Percentiles rank a stretch among this genome's conserved stretches.
These are phyloP conservation scores for Linanthus parryae DNA, from an alignment of 148 eudicot species.

Conservation along the genomic window DNA sequence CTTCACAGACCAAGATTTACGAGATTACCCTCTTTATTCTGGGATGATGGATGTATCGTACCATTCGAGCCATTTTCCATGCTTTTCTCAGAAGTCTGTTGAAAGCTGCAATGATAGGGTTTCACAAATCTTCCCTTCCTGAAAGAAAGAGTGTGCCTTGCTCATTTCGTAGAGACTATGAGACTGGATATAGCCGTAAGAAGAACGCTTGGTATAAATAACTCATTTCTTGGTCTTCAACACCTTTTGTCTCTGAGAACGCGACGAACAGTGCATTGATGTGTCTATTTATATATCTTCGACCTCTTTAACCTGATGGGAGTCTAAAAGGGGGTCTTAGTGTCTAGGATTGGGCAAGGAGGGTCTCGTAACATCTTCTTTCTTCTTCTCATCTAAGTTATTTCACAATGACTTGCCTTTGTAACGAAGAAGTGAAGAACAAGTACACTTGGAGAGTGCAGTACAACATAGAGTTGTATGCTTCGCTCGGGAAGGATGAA, in stretches of 20 bases:
- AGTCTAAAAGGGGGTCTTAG: neutral
- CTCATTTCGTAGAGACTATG: neutral
- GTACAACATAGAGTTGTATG: constrained; percentile 3
- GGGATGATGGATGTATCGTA: neutral
- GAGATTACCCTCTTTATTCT: neutral
- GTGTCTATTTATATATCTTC: neutral
- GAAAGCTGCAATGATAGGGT: neutral
- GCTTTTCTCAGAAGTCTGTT: neutral
- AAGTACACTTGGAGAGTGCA: constrained; percentile 1
- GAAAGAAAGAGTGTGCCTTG: neutral
- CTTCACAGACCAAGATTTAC: neutral
- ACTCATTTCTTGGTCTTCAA: neutral
- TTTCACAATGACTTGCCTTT: neutral
- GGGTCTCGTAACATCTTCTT: neutral
- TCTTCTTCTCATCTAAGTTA: neutral
- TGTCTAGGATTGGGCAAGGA: neutral
- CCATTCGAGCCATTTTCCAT: neutral
- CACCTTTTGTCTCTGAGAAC: neutral
- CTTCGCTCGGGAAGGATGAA: neutral
- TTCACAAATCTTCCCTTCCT: neutral
- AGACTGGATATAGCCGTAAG: neutral
- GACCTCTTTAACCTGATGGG: neutral
- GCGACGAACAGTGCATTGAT: neutral
- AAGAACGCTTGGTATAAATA: neutral
- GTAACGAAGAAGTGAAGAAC: neutral